Conservation (phyloP, 2,329 filamentous ascomycete species). For the Apiospora marii region DNA sequence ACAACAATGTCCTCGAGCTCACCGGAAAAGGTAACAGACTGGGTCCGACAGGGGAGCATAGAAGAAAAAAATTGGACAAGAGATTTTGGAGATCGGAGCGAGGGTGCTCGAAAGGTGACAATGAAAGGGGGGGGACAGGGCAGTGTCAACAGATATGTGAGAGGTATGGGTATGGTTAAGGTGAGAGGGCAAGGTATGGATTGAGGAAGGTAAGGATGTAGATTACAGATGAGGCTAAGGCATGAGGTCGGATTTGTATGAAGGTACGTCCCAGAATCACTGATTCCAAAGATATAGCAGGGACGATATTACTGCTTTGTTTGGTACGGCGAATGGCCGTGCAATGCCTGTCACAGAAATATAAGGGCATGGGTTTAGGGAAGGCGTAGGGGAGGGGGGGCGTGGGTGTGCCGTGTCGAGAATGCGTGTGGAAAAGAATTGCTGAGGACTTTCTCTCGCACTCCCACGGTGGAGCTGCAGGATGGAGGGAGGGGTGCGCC, state of each 20-base stretch:
- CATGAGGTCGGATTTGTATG: constrained; percentile 38
- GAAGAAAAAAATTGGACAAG: constrained; percentile 35
- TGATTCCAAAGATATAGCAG: constrained; percentile 29
- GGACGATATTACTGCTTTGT: constrained; percentile 40
- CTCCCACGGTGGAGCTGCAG: constrained; percentile 22
- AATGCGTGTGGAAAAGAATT: neutral
- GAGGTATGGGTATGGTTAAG: constrained; percentile 37
- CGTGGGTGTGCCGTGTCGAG: constrained; percentile 21
- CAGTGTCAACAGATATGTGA: constrained; percentile 44
- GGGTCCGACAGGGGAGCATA: constrained; percentile 37
- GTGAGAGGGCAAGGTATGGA: constrained; percentile 34
- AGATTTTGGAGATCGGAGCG: constrained; percentile 42
- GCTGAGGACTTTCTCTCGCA: neutral
- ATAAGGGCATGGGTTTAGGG: constrained; percentile 34
- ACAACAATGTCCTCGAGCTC: constrained; percentile 33
- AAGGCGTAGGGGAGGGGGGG: constrained; percentile 35
- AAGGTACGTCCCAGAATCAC: constrained; percentile 32
- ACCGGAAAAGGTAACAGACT: constrained; percentile 33
- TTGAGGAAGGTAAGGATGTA: constrained; percentile 22
- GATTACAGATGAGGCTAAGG: constrained; percentile 31
- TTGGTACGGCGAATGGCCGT: constrained; percentile 38
- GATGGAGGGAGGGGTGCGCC: constrained; percentile 41
- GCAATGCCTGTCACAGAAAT: constrained; percentile 41
- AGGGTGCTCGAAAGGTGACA: constrained; percentile 38
- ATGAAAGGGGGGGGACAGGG: constrained; percentile 34